phyloP scores from a whole-genome alignment of 2,329 filamentous ascomycete species.

The Venturia oleaginea region DNA sequence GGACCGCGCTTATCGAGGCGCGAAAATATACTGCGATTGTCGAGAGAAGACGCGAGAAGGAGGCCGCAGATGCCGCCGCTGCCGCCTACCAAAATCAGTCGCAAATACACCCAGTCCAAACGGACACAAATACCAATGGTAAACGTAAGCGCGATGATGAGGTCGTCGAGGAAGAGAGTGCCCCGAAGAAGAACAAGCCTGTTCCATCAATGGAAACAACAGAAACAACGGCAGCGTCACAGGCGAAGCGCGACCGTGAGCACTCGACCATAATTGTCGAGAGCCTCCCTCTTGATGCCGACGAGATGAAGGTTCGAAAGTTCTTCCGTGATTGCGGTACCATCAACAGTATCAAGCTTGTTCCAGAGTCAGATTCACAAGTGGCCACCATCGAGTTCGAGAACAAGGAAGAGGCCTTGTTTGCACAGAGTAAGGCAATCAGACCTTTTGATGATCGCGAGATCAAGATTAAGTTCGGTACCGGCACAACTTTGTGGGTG shows the following conservation, averaged over 20 bases:
- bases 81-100: constrained; percentile 20
- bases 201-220: constrained; percentile 17
- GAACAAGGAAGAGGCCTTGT: constrained; percentile 66
- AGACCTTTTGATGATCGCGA: constrained; percentile 67
- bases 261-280: constrained; percentile 77
- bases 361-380: constrained; percentile 51
- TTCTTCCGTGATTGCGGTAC: constrained; percentile 89
- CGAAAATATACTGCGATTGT: constrained; percentile 59
- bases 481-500: constrained; percentile 75
- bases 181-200: constrained; percentile 52
- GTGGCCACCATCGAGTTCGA: constrained; percentile 81
- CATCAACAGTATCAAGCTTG: constrained; percentile 66
- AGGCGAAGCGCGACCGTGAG: constrained; percentile 74
- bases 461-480: constrained; percentile 65
- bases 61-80: constrained; percentile 57
- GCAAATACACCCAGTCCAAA: constrained; percentile 20
- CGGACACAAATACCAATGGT: constrained; percentile 23
- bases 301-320: constrained; percentile 66
- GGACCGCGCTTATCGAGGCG: constrained; percentile 63
- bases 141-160: constrained; percentile 71
- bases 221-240: constrained; percentile 18
- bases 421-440: constrained; percentile 70
- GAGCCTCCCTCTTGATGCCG: constrained; percentile 61
- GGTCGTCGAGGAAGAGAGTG: constrained; percentile 40
- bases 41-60: constrained; percentile 53